A percentile compares a stretch with the other conserved stretches of the same genome.
These are phyloP conservation scores for Salix caprea DNA, from an alignment of 345 rosid genomes.

Conservation along the genomic window DNA sequence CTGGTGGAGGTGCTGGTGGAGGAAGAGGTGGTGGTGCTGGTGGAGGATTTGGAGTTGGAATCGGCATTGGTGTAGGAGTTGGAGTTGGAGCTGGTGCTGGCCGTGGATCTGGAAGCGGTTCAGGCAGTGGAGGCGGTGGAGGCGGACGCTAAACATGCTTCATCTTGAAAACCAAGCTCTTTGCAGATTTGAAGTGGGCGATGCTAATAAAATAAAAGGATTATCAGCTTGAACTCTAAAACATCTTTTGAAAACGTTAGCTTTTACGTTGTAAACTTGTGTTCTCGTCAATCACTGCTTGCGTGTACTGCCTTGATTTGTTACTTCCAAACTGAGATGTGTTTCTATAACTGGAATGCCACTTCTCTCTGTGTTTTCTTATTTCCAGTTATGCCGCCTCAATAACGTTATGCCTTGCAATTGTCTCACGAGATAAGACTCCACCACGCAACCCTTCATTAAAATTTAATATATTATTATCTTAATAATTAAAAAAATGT, in stretches of 20 bases:
- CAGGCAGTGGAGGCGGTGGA: neutral
- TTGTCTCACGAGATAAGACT: too few species aligned
- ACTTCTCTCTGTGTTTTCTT: neutral
- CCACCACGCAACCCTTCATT: too few species aligned
- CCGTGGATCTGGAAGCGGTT: constrained; percentile 1
- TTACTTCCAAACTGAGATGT: neutral
- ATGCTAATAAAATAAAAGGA: neutral
- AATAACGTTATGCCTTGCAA: neutral
- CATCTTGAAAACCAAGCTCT: neutral
- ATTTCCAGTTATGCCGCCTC: neutral
- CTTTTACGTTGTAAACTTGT: neutral
- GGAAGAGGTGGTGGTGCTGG: neutral
- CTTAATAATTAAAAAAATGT: too few species aligned
- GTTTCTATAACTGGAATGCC: neutral
- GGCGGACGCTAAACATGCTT: neutral
- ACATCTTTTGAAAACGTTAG: neutral
- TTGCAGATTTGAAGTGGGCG: neutral
- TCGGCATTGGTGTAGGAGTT: neutral
- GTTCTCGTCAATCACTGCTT: neutral
- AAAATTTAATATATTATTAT: too few species aligned
- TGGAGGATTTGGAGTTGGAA: neutral
- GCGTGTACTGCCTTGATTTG: too few species aligned
- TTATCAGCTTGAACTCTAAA: neutral
- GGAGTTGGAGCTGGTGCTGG: constrained; percentile 1
- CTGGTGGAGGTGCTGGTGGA: neutral